A percentile compares a stretch with the other conserved stretches of the same genome.
Evolutionary conservation across 345 rosid genomes (phyloP).

Genomic region (Camelina sativa): DNA sequence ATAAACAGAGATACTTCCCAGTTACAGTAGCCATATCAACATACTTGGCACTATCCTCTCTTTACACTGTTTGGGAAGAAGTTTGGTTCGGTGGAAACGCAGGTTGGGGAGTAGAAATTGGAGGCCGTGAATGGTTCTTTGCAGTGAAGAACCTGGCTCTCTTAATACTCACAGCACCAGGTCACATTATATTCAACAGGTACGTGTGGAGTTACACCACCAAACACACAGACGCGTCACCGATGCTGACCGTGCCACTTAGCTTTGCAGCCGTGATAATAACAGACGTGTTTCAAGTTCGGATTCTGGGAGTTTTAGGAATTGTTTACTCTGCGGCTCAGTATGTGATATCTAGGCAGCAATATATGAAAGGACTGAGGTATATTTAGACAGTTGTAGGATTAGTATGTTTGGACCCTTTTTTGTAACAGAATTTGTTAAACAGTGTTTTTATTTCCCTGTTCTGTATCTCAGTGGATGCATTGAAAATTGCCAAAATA

Average conservation of each 20-base stretch:
- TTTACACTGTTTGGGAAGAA: slow-evolving; percentile 82
- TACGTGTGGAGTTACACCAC: slow-evolving; percentile 85
- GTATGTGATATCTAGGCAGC: slow-evolving; percentile 93
- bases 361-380: slow-evolving; percentile 84
- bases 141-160: slow-evolving; percentile 90
- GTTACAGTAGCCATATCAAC: slow-evolving; percentile 74
- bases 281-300: slow-evolving; percentile 82
- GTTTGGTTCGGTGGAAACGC: slow-evolving; percentile 80
- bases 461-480: slow-evolving; percentile 26
- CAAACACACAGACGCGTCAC: slow-evolving; percentile 64
- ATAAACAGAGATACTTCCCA: slow-evolving; percentile 98
- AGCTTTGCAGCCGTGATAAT: slow-evolving; percentile 88
- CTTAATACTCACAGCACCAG: slow-evolving; percentile 82
- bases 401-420: slow-evolving; percentile 16
- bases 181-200: slow-evolving; percentile 88
- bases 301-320: slow-evolving; percentile 81
- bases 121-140: slow-evolving; percentile 95
- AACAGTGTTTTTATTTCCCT: slow-evolving; percentile 22
- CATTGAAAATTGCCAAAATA: slow-evolving; percentile 34
- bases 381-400: slow-evolving; percentile 66
- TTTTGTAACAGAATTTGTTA: slow-evolving; percentile 38
- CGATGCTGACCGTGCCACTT: slow-evolving; percentile 82
- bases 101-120: slow-evolving; percentile 91
- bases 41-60: slow-evolving; percentile 71
- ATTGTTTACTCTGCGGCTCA: slow-evolving; percentile 77